These are phyloP conservation scores for Blastobotrys malaysiensis DNA, from an alignment of 1,139 yeast genomes.

Conservation along the genomic window DNA sequence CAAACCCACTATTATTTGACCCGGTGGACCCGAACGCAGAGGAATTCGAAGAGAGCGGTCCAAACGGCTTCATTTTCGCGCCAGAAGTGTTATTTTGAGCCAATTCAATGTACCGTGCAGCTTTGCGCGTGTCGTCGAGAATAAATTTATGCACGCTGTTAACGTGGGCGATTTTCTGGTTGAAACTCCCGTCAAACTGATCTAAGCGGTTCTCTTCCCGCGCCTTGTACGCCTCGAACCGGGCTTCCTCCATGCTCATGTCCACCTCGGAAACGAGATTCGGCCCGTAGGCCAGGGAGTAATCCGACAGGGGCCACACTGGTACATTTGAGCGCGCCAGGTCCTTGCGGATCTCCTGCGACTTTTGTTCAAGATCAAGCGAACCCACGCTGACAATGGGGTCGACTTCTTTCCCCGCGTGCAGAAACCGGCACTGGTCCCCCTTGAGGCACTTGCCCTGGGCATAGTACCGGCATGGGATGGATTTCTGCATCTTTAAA, in stretches of 20 bases:
- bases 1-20: constrained; percentile 14
- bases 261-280: constrained; percentile 51
- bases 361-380: background rate
- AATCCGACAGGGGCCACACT: constrained; percentile 16
- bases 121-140: constrained; percentile 41
- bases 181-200: constrained; percentile 40
- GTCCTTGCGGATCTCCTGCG: constrained; percentile 7
- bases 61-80: constrained; percentile 24
- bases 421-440: constrained; percentile 19
- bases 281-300: constrained; percentile 18
- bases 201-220: constrained; percentile 35
- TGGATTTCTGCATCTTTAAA: background rate
- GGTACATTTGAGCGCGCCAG: constrained; percentile 1
- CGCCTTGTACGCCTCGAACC: constrained; percentile 46
- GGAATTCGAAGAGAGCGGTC: constrained; percentile 8
- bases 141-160: constrained; percentile 40
- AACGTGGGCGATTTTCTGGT: constrained; percentile 45
- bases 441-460: constrained; percentile 23
- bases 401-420: constrained; percentile 11
- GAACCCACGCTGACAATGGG: constrained; percentile 13
- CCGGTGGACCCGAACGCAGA: background rate
- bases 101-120: constrained; percentile 53
- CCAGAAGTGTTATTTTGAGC: constrained; percentile 32
- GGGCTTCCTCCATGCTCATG: constrained; percentile 51
- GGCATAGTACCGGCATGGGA: background rate